These are phyloP conservation scores for Lachancea nothofagi DNA, from an alignment of 805 yeast genomes.

Conservation along the genomic window DNA sequence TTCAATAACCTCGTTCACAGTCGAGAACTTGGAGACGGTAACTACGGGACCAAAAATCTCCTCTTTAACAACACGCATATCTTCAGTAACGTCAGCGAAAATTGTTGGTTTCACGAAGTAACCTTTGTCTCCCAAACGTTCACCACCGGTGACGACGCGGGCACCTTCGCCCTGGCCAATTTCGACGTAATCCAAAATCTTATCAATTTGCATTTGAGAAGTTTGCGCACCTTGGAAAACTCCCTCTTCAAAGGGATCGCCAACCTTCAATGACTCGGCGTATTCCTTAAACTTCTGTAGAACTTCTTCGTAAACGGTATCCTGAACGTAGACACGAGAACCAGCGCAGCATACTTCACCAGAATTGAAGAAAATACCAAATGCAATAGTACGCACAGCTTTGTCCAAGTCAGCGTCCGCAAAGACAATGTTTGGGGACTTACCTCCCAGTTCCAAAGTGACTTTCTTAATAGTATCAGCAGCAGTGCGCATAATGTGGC, in stretches of 20 bases:
- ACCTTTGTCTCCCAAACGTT: slow-evolving; percentile 63
- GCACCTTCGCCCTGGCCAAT: slow-evolving; percentile 66
- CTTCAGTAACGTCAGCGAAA: slow-evolving; percentile 72
- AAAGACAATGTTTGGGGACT: slow-evolving; percentile 81
- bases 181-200: slow-evolving; percentile 58
- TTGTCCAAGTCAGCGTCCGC: slow-evolving; percentile 64
- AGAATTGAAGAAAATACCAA: slow-evolving; percentile 80
- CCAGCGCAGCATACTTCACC: slow-evolving; percentile 95
- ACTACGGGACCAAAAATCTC: slow-evolving; percentile 92
- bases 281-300: slow-evolving; percentile 49
- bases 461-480: slow-evolving; percentile 74
- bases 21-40: slow-evolving; percentile 64
- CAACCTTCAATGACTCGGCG: slow-evolving; percentile 53
- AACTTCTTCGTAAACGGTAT: slow-evolving; percentile 61
- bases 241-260: slow-evolving; percentile 70
- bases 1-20: slow-evolving; percentile 67
- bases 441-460: slow-evolving; percentile 83
- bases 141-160: slow-evolving; percentile 75
- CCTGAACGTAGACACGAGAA: slow-evolving; percentile 80
- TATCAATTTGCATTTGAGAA: slow-evolving; percentile 59
- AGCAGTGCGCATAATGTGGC: slow-evolving; percentile 64
- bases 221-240: slow-evolving; percentile 75
- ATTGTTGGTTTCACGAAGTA: slow-evolving; percentile 77
- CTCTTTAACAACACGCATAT: slow-evolving; percentile 72
- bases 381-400: slow-evolving; percentile 61